Base-by-base conservation (phyloP, 139 green algal species). In the Tetraselmis chui region DNA sequence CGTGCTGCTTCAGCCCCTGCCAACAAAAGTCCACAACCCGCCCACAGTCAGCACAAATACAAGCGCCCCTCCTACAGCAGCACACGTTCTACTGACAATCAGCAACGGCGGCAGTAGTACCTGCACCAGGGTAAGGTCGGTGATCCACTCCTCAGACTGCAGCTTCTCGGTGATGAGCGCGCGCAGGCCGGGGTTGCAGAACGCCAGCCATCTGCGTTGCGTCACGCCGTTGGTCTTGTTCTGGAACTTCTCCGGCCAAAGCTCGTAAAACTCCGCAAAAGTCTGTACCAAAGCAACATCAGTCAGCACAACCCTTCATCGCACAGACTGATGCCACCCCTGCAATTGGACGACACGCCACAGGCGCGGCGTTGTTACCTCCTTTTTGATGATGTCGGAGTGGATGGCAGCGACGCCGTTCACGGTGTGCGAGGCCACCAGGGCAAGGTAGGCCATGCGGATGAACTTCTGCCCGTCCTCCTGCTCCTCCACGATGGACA, bases 201-300 rank as follows among this genome's bases (percentile, higher is more conserved):
- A 97, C 29, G 93, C 93, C 80, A 99, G 90, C 97, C 93, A 97
- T 74, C 93, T 87, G 74, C 94, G 87, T 18, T 89, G 93, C 28
- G 93, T 98, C 32, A 96, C 93, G 74, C 96, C 96, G 82, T 99
- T 99, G 83, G 96, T 99, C 89, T 98, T 98, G 94, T 98, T 98
- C 88, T 98, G 93, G 91, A 99, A 98, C 87, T 97, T 96, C 32
- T 84, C 81, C 0, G 91, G 90, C 79, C 86, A 92, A 59, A 94
- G 88, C 84, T 77, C 74, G 5, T 11, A 77, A 25, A 77, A 77
- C 2, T 77, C 74, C 74, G n/a, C 2, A 25, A 77, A 67, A 5
- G n/a, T n/a, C n/a, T n/a, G n/a, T n/a, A n/a, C n/a, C n/a, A n/a
- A n/a, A n/a, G n/a, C n/a, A n/a, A n/a, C n/a, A n/a, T n/a, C n/a